Conservation (phyloP, 139 green algal genomes). For the Desmodesmus armatus region DNA sequence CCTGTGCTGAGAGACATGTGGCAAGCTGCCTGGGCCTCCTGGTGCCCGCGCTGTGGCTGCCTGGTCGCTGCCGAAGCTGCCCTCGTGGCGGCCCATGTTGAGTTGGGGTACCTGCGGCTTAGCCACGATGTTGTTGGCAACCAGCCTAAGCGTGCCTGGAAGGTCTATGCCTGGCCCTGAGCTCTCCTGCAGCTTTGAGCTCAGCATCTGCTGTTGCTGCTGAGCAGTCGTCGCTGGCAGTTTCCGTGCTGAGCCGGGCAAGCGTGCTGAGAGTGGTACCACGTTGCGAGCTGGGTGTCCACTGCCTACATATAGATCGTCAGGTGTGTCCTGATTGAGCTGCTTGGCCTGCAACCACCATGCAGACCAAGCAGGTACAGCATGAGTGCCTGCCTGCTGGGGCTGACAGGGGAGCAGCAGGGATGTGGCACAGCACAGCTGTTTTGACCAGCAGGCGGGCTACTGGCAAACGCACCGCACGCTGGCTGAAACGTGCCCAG, state of each 20-base stretch:
- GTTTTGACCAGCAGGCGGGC: too few relatives aligned
- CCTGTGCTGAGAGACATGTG: constrained; percentile 8
- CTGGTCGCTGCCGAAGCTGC: constrained; percentile 22
- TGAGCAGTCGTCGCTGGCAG: background rate
- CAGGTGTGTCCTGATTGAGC: constrained; percentile 27
- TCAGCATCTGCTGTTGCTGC: constrained; percentile 6
- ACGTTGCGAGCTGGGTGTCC: constrained; percentile 28
- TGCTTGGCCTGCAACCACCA: constrained; percentile 35
- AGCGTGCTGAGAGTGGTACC: constrained; percentile 12
- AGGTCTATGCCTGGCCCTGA: constrained; percentile 29
- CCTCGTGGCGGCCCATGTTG: background rate
- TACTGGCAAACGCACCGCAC: too few relatives aligned
- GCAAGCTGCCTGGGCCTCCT: constrained; percentile 32
- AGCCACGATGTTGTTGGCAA: constrained; percentile 22
- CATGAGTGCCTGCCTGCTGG: too few relatives aligned
- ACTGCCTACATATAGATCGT: constrained; percentile 44
- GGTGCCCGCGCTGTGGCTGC: constrained; percentile 16
- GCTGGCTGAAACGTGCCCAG: background rate
- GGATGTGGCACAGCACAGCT: background rate
- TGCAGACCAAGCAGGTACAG: too few relatives aligned
- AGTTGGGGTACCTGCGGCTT: constrained; percentile 36
- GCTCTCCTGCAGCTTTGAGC: background rate
- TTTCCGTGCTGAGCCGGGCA: constrained; percentile 33
- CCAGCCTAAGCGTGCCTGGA: background rate
- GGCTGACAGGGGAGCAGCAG: background rate